These are phyloP conservation scores for Meyerozyma smithsonii DNA, from an alignment of 1,139 yeast species.

Conservation along the genomic window DNA sequence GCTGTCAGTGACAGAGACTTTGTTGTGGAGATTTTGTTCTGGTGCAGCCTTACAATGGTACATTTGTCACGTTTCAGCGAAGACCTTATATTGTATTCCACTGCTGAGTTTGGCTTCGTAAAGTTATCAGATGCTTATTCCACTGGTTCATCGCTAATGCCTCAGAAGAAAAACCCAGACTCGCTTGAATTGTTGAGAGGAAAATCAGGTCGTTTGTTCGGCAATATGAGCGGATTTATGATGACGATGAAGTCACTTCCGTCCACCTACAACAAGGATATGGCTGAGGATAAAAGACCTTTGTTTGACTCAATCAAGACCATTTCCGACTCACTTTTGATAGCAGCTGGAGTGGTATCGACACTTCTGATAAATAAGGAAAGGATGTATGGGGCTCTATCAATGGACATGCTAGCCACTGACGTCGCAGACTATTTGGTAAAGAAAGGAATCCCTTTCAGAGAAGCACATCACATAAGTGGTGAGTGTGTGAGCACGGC, in stretches of 20 bases:
- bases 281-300: conserved; percentile 99
- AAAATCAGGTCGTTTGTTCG: conserved; percentile 95
- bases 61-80: conserved; percentile 92
- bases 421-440: conserved; percentile 97
- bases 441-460: conserved; percentile 96
- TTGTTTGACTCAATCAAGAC: conserved; percentile 86
- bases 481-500: conserved; percentile 95
- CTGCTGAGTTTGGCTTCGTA: conserved; percentile 94
- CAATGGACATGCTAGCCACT: conserved; percentile 99
- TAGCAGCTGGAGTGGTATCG: conserved; percentile 94
- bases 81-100: conserved; percentile 90
- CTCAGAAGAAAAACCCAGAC: conserved; percentile 98
- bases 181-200: conserved; percentile 93
- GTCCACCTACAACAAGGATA: conserved; percentile 94
- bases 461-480: conserved; percentile 97
- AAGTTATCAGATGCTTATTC: conserved; percentile 96
- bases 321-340: conserved; percentile 86
- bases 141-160: conserved; percentile 97
- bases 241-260: conserved; percentile 96
- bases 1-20: conserved; percentile 98
- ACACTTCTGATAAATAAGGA: conserved; percentile 69
- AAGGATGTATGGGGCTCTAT: conserved; percentile 80
- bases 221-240: conserved; percentile 89
- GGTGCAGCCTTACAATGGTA: conserved; percentile 95
- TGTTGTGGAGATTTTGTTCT: conserved; percentile 93